Evolutionary conservation across 345 rosid genomes (phyloP).

Genomic region (Lenwebbia sp.): DNA sequence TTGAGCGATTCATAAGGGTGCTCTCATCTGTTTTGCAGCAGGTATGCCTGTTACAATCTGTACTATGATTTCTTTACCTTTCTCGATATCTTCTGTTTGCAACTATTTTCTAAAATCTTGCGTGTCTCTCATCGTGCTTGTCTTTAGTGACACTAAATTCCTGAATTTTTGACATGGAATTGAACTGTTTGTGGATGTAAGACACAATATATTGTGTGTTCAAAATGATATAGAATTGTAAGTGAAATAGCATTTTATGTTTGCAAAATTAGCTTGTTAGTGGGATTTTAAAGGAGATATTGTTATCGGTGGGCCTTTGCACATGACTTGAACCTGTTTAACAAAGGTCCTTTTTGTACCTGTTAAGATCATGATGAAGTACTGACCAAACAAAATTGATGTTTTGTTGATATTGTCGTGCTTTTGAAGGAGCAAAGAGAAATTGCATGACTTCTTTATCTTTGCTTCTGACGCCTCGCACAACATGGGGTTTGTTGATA

Average conservation of each 20-base stretch:
- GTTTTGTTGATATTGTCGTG: not conserved
- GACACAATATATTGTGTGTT: not conserved
- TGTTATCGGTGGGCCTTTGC: not conserved
- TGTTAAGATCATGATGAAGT: not conserved
- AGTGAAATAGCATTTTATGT: not conserved
- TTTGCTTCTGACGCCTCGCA: not conserved
- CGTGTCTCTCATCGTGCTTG: not conserved
- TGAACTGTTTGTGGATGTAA: not conserved
- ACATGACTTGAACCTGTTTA: not conserved
- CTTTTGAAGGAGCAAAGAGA: not conserved
- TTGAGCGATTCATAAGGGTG: conserved; percentile 76
- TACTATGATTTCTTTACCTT: not conserved
- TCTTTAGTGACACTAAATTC: not conserved
- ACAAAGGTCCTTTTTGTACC: not conserved
- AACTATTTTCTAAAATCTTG: not conserved
- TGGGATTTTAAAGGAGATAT: not conserved
- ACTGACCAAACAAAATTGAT: not conserved
- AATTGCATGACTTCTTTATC: not conserved
- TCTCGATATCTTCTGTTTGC: not conserved
- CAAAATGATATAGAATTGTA: not conserved
- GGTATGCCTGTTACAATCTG: conserved; percentile 27
- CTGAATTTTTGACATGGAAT: not conserved
- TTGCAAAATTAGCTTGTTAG: not conserved
- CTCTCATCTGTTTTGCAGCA: conserved; percentile 78
- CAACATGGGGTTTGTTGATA: not conserved